Evolutionary conservation across 2,329 filamentous ascomycete genomes (phyloP).

Genomic region (Diaporthe sp.): DNA sequence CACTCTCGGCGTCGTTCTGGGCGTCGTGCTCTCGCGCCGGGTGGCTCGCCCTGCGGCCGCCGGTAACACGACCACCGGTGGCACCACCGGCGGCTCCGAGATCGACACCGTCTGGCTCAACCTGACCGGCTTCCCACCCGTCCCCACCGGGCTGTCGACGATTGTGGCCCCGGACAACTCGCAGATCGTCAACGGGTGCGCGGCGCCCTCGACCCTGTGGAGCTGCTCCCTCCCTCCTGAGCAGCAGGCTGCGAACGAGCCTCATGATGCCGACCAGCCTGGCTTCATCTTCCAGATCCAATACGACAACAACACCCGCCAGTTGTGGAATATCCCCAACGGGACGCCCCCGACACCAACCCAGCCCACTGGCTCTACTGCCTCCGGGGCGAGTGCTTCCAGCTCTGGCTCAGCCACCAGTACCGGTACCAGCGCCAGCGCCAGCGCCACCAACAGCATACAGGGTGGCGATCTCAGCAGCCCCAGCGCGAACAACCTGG

Average conservation of each 20-base stretch:
- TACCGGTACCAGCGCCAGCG: slow-evolving; percentile 18
- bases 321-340: slow-evolving; percentile 64
- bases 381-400: slow-evolving; percentile 16
- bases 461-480: slow-evolving; percentile 17
- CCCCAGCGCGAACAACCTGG: slow-evolving; percentile 4
- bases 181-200: slow-evolving; percentile 75
- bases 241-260: slow-evolving; percentile 73
- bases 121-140: slow-evolving; percentile 86
- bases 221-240: slow-evolving; percentile 88
- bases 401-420: slow-evolving; percentile 6
- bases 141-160: slow-evolving; percentile 86
- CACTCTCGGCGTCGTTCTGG: slow-evolving; percentile 69
- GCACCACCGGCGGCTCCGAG: slow-evolving; percentile 25
- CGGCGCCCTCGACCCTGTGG: slow-evolving; percentile 82
- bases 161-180: slow-evolving; percentile 80
- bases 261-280: slow-evolving; percentile 77
- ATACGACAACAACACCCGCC: slow-evolving; percentile 71
- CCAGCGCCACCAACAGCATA: slow-evolving; percentile 18
- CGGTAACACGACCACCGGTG: slow-evolving; percentile 9
- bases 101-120: slow-evolving; percentile 77
- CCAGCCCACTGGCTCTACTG: slow-evolving; percentile 34
- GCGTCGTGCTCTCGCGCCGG: slow-evolving; percentile 52
- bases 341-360: slow-evolving; percentile 46
- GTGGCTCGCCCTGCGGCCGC: not conserved
- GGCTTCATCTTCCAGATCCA: slow-evolving; percentile 86